phyloP scores from a whole-genome alignment of 257 asterid genomes.

The Linaria vulgaris region DNA sequence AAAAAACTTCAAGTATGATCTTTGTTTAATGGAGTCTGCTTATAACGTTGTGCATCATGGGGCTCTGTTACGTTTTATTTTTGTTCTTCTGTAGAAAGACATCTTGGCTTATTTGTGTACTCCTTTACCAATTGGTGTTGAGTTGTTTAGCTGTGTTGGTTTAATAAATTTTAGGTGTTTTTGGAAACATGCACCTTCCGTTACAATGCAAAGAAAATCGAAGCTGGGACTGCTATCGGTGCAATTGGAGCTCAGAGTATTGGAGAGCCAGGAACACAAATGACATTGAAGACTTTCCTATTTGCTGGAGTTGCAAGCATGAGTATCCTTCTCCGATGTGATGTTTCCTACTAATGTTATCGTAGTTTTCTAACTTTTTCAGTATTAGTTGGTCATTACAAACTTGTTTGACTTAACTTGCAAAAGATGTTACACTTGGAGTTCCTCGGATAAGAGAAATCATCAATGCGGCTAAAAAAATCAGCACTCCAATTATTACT shows the following conservation, averaged over 20 bases:
- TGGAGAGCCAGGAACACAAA: slow-evolving; percentile 98
- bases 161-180: slow-evolving; percentile 58
- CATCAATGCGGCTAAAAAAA: slow-evolving; percentile 75
- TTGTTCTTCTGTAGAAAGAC: neutral
- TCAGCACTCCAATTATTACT: slow-evolving; percentile 85
- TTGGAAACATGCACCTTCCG: slow-evolving; percentile 74
- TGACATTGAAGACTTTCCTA: slow-evolving; percentile 97
- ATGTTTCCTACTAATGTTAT: slow-evolving; percentile 21
- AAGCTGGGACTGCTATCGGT: slow-evolving; percentile 90
- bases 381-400: slow-evolving; percentile 17
- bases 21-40: no score
- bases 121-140: neutral
- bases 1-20: no score
- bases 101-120: neutral
- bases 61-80: no score
- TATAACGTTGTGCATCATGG: no score
- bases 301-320: slow-evolving; percentile 99
- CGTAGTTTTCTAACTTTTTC: neutral
- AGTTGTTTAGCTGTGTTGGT: neutral
- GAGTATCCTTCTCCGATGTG: slow-evolving; percentile 73
- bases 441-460: slow-evolving; percentile 93
- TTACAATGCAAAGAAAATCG: slow-evolving; percentile 71
- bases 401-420: slow-evolving; percentile 45
- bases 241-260: slow-evolving; percentile 97
- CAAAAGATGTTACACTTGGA: slow-evolving; percentile 93